A percentile compares a stretch with the other conserved stretches of the same genome.
phyloP scores from a whole-genome alignment of 2,329 filamentous ascomycete species.

The Xylaria sp. region DNA sequence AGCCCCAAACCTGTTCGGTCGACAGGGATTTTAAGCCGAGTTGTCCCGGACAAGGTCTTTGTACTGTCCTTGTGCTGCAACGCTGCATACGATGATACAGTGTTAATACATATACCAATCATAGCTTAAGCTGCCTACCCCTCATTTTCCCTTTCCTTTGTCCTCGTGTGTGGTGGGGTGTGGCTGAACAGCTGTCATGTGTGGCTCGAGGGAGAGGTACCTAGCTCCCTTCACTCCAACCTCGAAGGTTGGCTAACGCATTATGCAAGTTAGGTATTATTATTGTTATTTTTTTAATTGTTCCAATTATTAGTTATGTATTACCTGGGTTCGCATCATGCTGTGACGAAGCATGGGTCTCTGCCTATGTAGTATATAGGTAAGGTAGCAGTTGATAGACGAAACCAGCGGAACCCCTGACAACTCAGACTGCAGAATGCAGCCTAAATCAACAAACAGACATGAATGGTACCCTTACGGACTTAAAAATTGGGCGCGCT shows the following conservation, averaged over 20 bases:
- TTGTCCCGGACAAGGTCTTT: constrained; percentile 22
- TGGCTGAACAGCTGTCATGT: neutral
- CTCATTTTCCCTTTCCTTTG: too few relatives aligned
- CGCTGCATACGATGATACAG: neutral
- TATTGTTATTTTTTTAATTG: too few relatives aligned
- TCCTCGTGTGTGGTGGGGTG: constrained; percentile 10
- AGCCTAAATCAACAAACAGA: constrained; percentile 28
- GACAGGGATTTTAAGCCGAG: constrained; percentile 27
- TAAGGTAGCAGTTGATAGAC: neutral
- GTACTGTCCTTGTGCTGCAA: constrained; percentile 7
- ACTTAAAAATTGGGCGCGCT: neutral
- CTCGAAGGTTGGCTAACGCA: neutral
- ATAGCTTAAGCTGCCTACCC: constrained; percentile 14
- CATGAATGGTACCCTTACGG: neutral
- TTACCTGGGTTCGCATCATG: too few relatives aligned
- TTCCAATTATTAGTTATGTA: too few relatives aligned
- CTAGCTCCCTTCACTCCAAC: neutral
- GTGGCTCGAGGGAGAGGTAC: neutral
- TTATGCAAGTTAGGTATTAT: too few relatives aligned
- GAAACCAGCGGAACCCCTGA: constrained; percentile 1
- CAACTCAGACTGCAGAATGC: constrained; percentile 22
- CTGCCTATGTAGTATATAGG: neutral
- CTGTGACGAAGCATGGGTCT: neutral
- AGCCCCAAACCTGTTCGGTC: constrained; percentile 1
- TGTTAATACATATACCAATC: constrained; percentile 16